A percentile compares a stretch with the other conserved stretches of the same genome.
phyloP scores from a whole-genome alignment of 2,329 filamentous ascomycete genomes.

The Penicillium italicum region DNA sequence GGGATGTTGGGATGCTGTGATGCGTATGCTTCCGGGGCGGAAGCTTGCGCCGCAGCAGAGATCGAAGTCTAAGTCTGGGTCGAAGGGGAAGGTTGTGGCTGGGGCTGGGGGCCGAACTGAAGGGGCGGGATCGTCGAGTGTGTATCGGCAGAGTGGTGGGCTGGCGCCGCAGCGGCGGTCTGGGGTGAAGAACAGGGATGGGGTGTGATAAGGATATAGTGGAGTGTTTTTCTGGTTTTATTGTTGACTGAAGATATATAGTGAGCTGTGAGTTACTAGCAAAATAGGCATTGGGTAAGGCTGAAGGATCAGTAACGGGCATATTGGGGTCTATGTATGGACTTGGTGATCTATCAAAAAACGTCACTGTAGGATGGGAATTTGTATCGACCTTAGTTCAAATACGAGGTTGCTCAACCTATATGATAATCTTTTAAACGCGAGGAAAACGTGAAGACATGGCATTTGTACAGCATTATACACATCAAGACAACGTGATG shows the following conservation, averaged over 20 bases:
- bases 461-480: not conserved
- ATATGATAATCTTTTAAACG: not conserved
- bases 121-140: not conserved
- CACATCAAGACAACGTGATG: not conserved
- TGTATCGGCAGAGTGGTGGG: not conserved
- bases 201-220: not conserved
- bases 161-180: not conserved
- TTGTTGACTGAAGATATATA: not conserved
- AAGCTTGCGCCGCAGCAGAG: not conserved
- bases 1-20: conserved; percentile 16
- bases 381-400: not conserved
- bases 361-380: not conserved
- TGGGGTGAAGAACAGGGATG: not conserved
- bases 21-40: conserved; percentile 3
- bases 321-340: not conserved
- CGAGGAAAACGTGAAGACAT: not conserved
- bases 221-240: not conserved
- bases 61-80: not conserved
- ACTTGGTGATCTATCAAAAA: not conserved
- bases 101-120: not conserved
- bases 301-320: not conserved
- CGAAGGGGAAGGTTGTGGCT: conserved; percentile 24
- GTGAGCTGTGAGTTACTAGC: not conserved
- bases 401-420: not conserved
- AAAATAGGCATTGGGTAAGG: not conserved